Conservation (phyloP, 2,329 filamentous ascomycete genomes). For the Fusarium marasasianum region DNA sequence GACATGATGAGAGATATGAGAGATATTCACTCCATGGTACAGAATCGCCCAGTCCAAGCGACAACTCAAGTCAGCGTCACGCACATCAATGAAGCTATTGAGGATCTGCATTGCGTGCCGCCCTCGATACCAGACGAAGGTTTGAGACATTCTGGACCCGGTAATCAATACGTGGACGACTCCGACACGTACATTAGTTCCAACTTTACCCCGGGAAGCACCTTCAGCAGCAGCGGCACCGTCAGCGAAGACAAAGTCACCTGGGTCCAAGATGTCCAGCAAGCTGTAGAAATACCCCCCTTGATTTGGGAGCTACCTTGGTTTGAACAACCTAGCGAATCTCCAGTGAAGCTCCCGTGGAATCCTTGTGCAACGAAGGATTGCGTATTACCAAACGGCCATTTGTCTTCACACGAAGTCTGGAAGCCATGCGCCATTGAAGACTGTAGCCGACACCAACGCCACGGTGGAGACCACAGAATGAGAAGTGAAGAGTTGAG, state of each 20-base stretch:
- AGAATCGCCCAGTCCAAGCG: no score
- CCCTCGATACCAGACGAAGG: not conserved
- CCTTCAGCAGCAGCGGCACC: not conserved
- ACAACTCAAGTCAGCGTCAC: rapidly evolving
- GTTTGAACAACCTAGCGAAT: rapidly evolving
- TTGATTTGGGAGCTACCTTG: not conserved
- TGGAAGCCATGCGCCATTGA: not conserved
- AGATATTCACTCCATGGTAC: no score
- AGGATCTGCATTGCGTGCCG: not conserved
- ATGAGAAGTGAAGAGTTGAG: not conserved
- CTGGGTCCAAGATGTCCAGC: not conserved
- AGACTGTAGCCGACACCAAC: not conserved
- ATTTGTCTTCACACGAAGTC: not conserved
- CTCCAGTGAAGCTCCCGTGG: rapidly evolving
- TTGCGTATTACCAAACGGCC: not conserved
- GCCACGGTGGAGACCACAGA: not conserved
- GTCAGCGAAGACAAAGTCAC: not conserved
- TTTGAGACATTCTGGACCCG: not conserved
- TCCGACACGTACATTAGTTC: rapidly evolving
- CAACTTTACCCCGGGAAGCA: rapidly evolving
- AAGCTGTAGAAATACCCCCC: not conserved
- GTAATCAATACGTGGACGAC: not conserved
- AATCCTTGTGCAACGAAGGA: not conserved
- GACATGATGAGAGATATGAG: no score
- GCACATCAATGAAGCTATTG: not conserved